Percentiles rank a stretch among this genome's conserved stretches.
phyloP scores from a whole-genome alignment of 2,329 filamentous ascomycete species.

The Talaromyces pinophilus region DNA sequence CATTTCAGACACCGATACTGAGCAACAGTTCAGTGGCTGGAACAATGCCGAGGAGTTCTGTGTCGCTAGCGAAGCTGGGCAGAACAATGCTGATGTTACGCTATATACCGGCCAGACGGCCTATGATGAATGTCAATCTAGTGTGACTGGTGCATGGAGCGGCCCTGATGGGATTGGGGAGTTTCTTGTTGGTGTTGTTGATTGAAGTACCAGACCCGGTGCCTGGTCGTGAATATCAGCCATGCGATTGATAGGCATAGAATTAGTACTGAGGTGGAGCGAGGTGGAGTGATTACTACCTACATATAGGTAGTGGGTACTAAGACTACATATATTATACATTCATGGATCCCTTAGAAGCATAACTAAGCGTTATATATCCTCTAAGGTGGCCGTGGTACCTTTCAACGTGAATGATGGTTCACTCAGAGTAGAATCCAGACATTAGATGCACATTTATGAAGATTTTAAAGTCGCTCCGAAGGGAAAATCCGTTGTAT shows the following conservation, averaged over 20 bases:
- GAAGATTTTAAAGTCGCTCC: no score
- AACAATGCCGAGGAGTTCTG: not conserved
- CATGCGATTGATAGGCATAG: no score
- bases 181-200: constrained; percentile 1
- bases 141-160: not conserved
- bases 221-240: not conserved
- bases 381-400: no score
- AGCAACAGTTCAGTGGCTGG: not conserved
- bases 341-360: no score
- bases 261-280: not conserved
- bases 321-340: no score
- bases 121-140: not conserved
- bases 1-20: not conserved
- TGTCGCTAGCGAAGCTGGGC: not conserved
- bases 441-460: no score
- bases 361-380: no score
- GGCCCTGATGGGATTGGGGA: not conserved
- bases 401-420: no score
- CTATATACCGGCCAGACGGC: not conserved
- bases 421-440: no score
- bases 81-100: not conserved
- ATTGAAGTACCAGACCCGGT: not conserved
- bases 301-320: no score
- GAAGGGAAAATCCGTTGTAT: not conserved
- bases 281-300: no score